Base-by-base conservation (phyloP, 805 yeast species). In the Candida khao-thaluensis region DNA sequence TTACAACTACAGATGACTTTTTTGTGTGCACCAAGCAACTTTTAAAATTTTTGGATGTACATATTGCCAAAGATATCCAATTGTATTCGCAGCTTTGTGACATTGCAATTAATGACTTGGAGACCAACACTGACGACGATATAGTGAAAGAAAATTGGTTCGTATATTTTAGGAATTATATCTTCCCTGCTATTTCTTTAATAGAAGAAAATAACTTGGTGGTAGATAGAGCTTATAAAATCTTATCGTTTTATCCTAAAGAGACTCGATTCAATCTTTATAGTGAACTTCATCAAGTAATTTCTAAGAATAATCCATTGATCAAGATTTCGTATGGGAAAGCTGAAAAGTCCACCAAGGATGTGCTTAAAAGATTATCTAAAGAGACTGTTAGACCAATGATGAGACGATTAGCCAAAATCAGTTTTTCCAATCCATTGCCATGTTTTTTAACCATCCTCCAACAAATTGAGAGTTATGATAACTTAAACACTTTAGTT, bases 391-490 rank as follows among this genome's bases (percentile, higher is more conserved):
- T 85, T 1, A 69, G 73, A 17, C 76, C 78, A 16, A 82, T 85
- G 76, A 82, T 83, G 76, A 71, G 89, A 44, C 70, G 77, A 32
- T 64, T 91, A 17, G 83, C 95, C 0, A 80, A 81, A 47, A 69
- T 87, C 9, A 75, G 89, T 15, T 81, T 78, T 43, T 63, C 84
- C 1, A 87, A 87, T 56, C 97, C 98, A 2, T 56, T 89, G 14
- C 83, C 95, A 2, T 78, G 89, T 10, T 76, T 90, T 30, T 63
- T 76, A 16, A 81, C 85, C 0, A 72, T 86, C 32, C 69, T 90
- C 8, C 78, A 79, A 32, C 96, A 88, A 54, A 79, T 91, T 47
- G 98, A 91, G 59, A 87, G 93, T 64, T 91, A 91, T 56, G 95
- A 85, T 54, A 91, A 91, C 54, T 74, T 91, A 46, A 84, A 82